Evolutionary conservation across 2,329 filamentous ascomycete species (phyloP).

Genomic region (Pyrenochaeta sp.): DNA sequence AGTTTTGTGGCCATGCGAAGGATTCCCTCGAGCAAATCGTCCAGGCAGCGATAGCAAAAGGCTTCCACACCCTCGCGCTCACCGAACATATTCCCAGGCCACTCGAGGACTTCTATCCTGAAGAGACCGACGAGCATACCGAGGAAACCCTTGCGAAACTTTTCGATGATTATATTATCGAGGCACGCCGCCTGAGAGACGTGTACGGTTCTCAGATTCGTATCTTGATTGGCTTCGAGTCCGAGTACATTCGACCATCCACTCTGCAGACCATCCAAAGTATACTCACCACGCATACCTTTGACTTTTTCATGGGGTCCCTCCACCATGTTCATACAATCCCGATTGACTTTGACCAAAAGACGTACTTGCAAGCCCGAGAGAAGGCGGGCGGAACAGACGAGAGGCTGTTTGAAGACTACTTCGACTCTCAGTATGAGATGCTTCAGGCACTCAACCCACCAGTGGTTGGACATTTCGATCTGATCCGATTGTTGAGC

Average conservation of each 20-base stretch:
- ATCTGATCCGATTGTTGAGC: slow-evolving; percentile 84
- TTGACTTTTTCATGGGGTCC: slow-evolving; percentile 93
- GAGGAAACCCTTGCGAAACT: slow-evolving; percentile 50
- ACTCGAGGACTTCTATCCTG: slow-evolving; percentile 84
- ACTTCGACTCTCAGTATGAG: slow-evolving; percentile 85
- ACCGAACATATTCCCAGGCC: slow-evolving; percentile 95
- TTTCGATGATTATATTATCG: slow-evolving; percentile 75
- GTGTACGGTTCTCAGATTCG: slow-evolving; percentile 75
- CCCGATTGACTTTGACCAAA: slow-evolving; percentile 85
- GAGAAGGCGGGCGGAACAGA: slow-evolving; percentile 64
- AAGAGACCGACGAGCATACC: slow-evolving; percentile 68
- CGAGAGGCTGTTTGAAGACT: slow-evolving; percentile 73
- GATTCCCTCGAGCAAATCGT: slow-evolving; percentile 85
- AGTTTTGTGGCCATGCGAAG: slow-evolving; percentile 90
- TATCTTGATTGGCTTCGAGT: slow-evolving; percentile 89
- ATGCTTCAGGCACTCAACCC: slow-evolving; percentile 80
- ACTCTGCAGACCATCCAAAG: slow-evolving; percentile 66
- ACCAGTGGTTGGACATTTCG: slow-evolving; percentile 89
- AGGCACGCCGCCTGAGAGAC: slow-evolving; percentile 75
- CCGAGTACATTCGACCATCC: slow-evolving; percentile 84
- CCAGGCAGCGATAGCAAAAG: slow-evolving; percentile 75
- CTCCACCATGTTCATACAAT: slow-evolving; percentile 87
- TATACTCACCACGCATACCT: slow-evolving; percentile 66
- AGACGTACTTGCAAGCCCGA: slow-evolving; percentile 71
- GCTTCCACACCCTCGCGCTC: slow-evolving; percentile 83